phyloP scores from a whole-genome alignment of 2,329 filamentous ascomycete genomes.

The Pseudogymnoascus sp. region DNA sequence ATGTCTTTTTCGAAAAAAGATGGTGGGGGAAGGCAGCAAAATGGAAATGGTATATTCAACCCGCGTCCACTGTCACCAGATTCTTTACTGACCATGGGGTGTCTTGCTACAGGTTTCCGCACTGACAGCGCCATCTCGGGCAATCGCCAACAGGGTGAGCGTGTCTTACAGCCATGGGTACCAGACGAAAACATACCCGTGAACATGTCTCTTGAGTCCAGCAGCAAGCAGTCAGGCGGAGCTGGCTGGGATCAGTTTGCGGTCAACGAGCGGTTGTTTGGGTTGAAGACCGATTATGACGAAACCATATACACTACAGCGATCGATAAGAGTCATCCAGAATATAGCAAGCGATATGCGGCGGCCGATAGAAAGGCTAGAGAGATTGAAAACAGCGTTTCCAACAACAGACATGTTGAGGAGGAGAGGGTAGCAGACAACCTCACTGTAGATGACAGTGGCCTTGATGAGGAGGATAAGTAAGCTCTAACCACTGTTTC shows the following conservation, averaged over 20 bases:
- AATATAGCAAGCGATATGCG: constrained; percentile 70
- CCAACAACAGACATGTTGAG: constrained; percentile 74
- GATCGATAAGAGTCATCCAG: constrained; percentile 76
- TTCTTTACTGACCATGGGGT: not conserved
- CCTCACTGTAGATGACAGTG: constrained; percentile 56
- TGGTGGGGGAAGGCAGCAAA: constrained; percentile 36
- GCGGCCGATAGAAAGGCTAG: constrained; percentile 76
- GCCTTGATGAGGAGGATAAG: constrained; percentile 86
- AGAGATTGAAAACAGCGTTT: constrained; percentile 73
- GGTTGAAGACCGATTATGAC: constrained; percentile 81
- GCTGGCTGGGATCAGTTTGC: constrained; percentile 86
- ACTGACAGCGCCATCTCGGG: constrained; percentile 87
- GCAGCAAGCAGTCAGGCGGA: constrained; percentile 23
- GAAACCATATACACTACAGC: constrained; percentile 91
- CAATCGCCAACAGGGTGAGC: constrained; percentile 59
- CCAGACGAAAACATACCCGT: constrained; percentile 54
- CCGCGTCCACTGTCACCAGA: not conserved
- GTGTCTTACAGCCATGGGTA: constrained; percentile 75
- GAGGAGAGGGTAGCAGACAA: constrained; percentile 77
- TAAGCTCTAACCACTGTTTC: constrained; percentile 36
- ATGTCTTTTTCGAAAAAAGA: constrained; percentile 58
- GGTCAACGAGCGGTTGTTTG: constrained; percentile 79
- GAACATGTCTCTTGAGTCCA: constrained; percentile 62
- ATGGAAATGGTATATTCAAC: constrained; percentile 6
- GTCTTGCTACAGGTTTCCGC: constrained; percentile 61